Base-by-base conservation (phyloP, 73 alveolate species). In the Stentor coeruleus region DNA sequence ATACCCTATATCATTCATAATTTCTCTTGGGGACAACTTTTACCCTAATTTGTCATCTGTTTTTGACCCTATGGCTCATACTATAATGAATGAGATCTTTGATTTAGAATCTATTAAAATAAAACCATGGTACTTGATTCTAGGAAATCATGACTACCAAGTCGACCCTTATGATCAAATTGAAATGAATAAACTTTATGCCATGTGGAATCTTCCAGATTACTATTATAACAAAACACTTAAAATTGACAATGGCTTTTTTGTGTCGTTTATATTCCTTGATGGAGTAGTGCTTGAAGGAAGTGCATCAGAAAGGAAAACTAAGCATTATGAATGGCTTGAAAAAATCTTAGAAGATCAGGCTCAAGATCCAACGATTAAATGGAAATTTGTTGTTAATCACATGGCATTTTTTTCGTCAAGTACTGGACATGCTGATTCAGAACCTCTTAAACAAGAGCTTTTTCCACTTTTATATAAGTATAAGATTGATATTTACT, bases 101-200 rank as follows among this genome's bases (percentile, higher is more conserved):
- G 33, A 66, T 15, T 14, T 1, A 26, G 79, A 31, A 20, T 20
- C 26, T 15, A 20, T 66, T 1, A 20, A 66, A 66, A 33, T 20
- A 28, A 33, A 26, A 26, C 79, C 79, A 0, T 66, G 79, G 79
- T 66, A 28, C 33, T 33, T 66, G 14, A 31, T 66, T 2, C 42
- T 26, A 1, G 79, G 79, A 66, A 66, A 66, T 33, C 79, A 66
- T 66, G 79, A 66, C 2, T 66, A n/a, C n/a, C n/a, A n/a, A n/a
- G n/a, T n/a, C n/a, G n/a, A 57, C 28, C 73, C 73, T 57, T 31
- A 57, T 20, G 15, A 57, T 57, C 35, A 57, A 57, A 57, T 57
- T 20, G 73, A 57, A 20, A 31, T 31, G 28, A 57, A n/a, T 0
- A 20, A n/a, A n/a, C 73, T 57, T 2, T 57, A 57, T 31, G 35